Evolutionary conservation across 2,329 filamentous ascomycete genomes (phyloP).

Genomic region (Xylariales sp.): DNA sequence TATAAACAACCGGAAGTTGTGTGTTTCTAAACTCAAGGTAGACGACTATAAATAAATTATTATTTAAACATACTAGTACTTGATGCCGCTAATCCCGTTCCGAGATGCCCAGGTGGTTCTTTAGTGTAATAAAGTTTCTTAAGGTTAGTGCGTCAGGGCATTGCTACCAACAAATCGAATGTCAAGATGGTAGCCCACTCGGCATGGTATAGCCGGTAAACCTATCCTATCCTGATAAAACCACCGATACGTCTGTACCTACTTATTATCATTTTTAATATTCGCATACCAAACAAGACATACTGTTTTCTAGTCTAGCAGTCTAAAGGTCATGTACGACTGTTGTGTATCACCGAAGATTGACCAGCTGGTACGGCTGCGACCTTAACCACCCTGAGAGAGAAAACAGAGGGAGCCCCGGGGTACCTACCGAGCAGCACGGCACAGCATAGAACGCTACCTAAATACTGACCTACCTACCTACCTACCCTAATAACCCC

Average conservation of each 20-base stretch:
- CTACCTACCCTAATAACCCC: background rate
- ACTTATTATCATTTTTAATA: background rate
- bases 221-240: conserved; percentile 10
- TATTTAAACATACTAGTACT: too few relatives aligned
- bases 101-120: too few relatives aligned
- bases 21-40: too few relatives aligned
- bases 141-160: conserved; percentile 15
- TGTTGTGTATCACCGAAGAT: conserved; percentile 29
- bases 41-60: too few relatives aligned
- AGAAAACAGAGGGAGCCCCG: background rate
- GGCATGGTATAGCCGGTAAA: conserved; percentile 20
- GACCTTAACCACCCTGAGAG: conserved; percentile 23
- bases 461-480: too few relatives aligned
- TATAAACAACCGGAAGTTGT: too few relatives aligned
- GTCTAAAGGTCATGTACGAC: conserved; percentile 31
- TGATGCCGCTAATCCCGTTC: too few relatives aligned
- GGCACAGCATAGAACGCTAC: background rate
- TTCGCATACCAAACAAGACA: background rate
- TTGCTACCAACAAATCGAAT: conserved; percentile 7
- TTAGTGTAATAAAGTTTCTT: background rate
- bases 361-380: conserved; percentile 31
- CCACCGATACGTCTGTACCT: conserved; percentile 1
- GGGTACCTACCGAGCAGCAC: background rate
- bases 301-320: conserved; percentile 7
- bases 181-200: conserved; percentile 19